A percentile compares a stretch with the other conserved stretches of the same genome.
Evolutionary conservation across 495 filamentous ascomycete species (phyloP).

Genomic region (Copromyces sp.): DNA sequence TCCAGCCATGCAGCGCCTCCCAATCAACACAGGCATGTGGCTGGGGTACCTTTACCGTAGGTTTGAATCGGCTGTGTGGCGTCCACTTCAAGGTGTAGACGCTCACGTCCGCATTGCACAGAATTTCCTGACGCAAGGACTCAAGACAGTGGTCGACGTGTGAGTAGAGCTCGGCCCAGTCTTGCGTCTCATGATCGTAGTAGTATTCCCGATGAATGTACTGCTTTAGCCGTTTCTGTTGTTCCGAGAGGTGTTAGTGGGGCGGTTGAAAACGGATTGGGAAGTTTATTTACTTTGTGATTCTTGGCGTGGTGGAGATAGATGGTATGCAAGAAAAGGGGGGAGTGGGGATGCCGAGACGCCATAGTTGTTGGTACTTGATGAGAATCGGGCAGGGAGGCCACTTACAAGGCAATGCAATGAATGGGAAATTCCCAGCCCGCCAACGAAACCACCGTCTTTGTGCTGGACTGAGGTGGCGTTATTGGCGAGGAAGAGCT

Average conservation of each 20-base stretch:
- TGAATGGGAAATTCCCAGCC: conserved; percentile 11
- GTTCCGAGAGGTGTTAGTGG: neutral
- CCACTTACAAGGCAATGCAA: conserved; percentile 14
- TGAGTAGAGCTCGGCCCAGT: conserved; percentile 6
- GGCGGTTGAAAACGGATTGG: neutral
- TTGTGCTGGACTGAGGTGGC: conserved; percentile 5
- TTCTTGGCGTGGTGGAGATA: neutral
- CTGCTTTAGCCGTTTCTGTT: conserved; percentile 17
- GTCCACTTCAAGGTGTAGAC: conserved; percentile 15
- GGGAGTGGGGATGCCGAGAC: neutral
- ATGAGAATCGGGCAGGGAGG: neutral
- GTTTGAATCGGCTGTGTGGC: conserved; percentile 5
- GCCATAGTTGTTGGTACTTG: neutral
- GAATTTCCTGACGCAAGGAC: conserved; percentile 7
- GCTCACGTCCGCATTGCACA: conserved; percentile 9
- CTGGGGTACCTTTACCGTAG: conserved; percentile 7
- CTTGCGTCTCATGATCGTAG: conserved; percentile 6
- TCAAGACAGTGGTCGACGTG: conserved; percentile 18
- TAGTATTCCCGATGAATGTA: conserved; percentile 15
- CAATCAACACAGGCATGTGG: conserved; percentile 25
- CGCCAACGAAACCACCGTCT: conserved; percentile 14
- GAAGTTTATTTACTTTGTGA: neutral
- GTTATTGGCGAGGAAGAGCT: conserved; percentile 6
- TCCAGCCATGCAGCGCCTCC: conserved; percentile 19
- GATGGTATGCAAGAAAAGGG: neutral